These are phyloP conservation scores for Quercus ilex DNA, from an alignment of 306 rosid genomes.

Conservation along the genomic window DNA sequence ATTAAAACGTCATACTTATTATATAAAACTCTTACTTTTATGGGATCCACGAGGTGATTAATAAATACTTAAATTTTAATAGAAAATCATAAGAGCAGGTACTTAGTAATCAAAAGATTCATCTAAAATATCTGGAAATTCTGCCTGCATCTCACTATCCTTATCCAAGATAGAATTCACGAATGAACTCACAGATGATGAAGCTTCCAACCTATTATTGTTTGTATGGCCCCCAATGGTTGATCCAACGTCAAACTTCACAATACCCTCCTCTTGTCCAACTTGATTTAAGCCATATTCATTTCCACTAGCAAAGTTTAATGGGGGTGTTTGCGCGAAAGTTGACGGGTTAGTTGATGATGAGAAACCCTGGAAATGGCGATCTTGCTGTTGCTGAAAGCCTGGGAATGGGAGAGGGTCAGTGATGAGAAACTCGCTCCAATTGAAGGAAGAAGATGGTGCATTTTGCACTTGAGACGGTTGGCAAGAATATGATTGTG, in stretches of 20 bases:
- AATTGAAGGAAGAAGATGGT: slow-evolving; percentile 45
- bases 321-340: slow-evolving; percentile 20
- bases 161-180: slow-evolving; percentile 73
- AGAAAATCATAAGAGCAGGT: background rate
- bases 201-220: slow-evolving; percentile 30
- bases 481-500: slow-evolving; percentile 33
- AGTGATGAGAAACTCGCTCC: slow-evolving; percentile 56
- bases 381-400: slow-evolving; percentile 30
- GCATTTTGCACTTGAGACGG: slow-evolving; percentile 29
- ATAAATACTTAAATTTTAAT: background rate
- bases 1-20: no score
- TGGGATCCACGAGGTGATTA: background rate
- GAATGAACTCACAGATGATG: slow-evolving; percentile 51
- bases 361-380: slow-evolving; percentile 17
- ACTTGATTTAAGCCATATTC: slow-evolving; percentile 13
- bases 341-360: slow-evolving; percentile 23
- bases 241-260: slow-evolving; percentile 25
- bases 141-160: slow-evolving; percentile 65
- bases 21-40: no score
- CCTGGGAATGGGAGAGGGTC: slow-evolving; percentile 45
- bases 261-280: slow-evolving; percentile 20
- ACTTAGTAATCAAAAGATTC: slow-evolving; percentile 54
- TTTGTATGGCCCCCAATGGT: slow-evolving; percentile 21
- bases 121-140: slow-evolving; percentile 72
- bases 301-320: slow-evolving; percentile 11